phyloP scores from a whole-genome alignment of 768 basidiomycete genomes.

The Agaricus sinodeliciosus region DNA sequence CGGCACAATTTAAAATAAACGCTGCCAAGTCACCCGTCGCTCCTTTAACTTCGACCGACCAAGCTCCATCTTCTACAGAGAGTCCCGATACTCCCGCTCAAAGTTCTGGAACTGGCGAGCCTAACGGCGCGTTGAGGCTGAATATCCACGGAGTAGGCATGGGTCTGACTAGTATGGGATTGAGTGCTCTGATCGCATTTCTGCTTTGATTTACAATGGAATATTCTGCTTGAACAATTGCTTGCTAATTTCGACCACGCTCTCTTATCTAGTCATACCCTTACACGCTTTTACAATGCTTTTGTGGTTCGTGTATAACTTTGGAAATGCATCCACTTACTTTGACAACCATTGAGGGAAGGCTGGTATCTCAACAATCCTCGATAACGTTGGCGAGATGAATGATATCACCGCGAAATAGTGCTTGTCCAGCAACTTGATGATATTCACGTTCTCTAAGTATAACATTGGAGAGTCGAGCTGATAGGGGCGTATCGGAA shows the following conservation, averaged over 20 bases:
- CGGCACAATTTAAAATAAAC: slow-evolving; percentile 29
- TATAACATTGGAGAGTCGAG: too few species aligned
- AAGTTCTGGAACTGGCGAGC: not conserved
- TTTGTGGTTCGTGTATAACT: too few species aligned
- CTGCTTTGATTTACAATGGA: not conserved
- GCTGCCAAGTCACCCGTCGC: slow-evolving; percentile 23
- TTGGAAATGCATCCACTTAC: too few species aligned
- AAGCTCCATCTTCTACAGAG: slow-evolving; percentile 4
- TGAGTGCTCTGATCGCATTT: not conserved
- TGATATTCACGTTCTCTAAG: too few species aligned
- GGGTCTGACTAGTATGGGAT: not conserved
- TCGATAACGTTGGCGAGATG: too few species aligned
- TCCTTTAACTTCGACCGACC: slow-evolving; percentile 11
- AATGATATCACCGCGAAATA: too few species aligned
- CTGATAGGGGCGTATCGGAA: too few species aligned
- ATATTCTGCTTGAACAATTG: too few species aligned
- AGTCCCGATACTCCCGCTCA: not conserved
- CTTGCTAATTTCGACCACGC: not conserved
- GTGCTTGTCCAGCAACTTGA: too few species aligned
- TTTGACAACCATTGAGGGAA: too few species aligned
- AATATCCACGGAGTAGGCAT: not conserved
- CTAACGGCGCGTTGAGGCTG: not conserved
- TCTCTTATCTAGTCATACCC: not conserved
- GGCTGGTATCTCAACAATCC: too few species aligned
- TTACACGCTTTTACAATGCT: not conserved